These are phyloP conservation scores for Mychonastes homosphaera DNA, from an alignment of 139 green algal species.

Conservation along the genomic window DNA sequence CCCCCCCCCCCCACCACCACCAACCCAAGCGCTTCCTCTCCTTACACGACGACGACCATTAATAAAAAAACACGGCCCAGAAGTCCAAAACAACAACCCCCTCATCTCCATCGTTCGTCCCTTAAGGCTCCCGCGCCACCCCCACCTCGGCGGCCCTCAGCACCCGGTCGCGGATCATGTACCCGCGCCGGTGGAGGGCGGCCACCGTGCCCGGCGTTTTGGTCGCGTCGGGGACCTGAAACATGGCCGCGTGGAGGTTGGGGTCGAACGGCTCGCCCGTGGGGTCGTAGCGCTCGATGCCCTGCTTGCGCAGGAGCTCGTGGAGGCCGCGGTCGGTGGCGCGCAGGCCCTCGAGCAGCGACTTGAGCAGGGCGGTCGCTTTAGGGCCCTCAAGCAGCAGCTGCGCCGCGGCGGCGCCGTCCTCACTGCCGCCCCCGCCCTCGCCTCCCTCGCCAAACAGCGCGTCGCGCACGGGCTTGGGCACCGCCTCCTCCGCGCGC, in stretches of 20 bases:
- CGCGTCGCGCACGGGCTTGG: constrained; percentile 31
- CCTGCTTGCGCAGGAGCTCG: constrained; percentile 65
- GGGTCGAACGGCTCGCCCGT: constrained; percentile 83
- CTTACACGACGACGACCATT: too few species aligned
- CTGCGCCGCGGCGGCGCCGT: constrained; percentile 29
- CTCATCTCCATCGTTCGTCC: background rate
- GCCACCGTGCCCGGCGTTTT: constrained; percentile 69
- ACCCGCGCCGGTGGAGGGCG: constrained; percentile 57
- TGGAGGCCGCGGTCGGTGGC: constrained; percentile 77
- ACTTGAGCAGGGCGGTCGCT: constrained; percentile 38
- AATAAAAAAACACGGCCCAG: too few species aligned
- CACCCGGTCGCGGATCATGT: constrained; percentile 69
- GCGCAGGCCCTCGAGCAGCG: constrained; percentile 70
- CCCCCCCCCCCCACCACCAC: too few species aligned
- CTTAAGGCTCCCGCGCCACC: constrained; percentile 34
- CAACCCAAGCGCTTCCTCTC: too few species aligned
- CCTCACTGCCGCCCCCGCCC: constrained; percentile 13
- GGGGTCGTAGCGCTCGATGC: constrained; percentile 59
- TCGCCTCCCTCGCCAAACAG: background rate
- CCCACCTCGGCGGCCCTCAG: constrained; percentile 79
- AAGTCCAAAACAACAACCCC: background rate
- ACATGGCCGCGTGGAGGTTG: constrained; percentile 87
- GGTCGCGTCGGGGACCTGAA: constrained; percentile 65
- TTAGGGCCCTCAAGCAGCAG: constrained; percentile 15
- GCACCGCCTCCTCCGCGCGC: constrained; percentile 58